Evolutionary conservation across 305 asterid species (phyloP).

Genomic region (Fraxinus sp.): DNA sequence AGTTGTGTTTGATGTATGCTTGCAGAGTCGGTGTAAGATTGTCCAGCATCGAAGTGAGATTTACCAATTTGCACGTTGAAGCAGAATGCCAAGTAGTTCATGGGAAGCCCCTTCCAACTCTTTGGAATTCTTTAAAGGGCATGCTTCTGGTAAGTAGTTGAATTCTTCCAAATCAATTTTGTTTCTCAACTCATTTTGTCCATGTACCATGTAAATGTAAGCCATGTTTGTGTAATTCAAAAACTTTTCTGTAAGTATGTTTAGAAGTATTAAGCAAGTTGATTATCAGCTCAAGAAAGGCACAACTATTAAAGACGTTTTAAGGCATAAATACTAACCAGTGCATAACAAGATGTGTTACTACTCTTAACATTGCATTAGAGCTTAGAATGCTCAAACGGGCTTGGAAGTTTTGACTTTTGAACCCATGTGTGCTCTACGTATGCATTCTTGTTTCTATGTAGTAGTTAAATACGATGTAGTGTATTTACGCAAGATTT

Average conservation of each 20-base stretch:
- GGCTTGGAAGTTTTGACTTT: not conserved
- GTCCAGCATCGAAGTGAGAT: slow-evolving; percentile 49
- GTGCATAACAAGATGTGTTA: not conserved
- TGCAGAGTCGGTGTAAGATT: slow-evolving; percentile 42
- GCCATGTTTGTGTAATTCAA: not conserved
- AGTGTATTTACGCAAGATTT: not conserved
- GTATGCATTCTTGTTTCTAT: not conserved
- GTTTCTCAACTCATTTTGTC: not conserved
- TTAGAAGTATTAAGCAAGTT: not conserved
- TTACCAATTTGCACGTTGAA: slow-evolving; percentile 36
- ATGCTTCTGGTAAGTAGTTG: slow-evolving; percentile 29
- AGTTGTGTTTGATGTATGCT: not conserved
- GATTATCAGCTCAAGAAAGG: not conserved
- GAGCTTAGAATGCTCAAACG: not conserved
- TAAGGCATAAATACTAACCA: not conserved
- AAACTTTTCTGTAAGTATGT: not conserved
- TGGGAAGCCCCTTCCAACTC: slow-evolving; percentile 58
- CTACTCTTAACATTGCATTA: not conserved
- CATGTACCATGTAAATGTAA: not conserved
- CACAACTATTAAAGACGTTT: not conserved
- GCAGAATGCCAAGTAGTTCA: slow-evolving; percentile 54
- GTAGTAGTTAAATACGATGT: not conserved
- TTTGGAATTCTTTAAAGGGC: slow-evolving; percentile 48
- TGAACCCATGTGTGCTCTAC: not conserved
- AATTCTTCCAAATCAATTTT: not conserved